phyloP scores from a whole-genome alignment of 2,329 filamentous ascomycete species.

The Alternaria brassicicola region DNA sequence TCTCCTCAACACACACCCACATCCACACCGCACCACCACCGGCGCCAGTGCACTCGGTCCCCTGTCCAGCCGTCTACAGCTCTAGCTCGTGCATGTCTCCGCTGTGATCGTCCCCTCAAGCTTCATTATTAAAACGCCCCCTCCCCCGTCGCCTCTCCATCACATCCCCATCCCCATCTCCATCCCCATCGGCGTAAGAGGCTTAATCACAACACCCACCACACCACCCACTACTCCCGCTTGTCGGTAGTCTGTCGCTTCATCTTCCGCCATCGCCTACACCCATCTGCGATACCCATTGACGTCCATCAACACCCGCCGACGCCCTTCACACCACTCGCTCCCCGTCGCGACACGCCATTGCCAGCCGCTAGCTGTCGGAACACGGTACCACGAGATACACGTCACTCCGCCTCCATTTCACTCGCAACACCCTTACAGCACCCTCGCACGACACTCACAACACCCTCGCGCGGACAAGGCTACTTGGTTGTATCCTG shows the following conservation, averaged over 20 bases:
- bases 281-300: slow-evolving; percentile 7
- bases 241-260: slow-evolving; percentile 18
- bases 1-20: slow-evolving; percentile 12
- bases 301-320: slow-evolving; percentile 10
- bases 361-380: slow-evolving; percentile 9
- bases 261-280: slow-evolving; percentile 2
- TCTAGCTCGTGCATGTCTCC: slow-evolving; percentile 17
- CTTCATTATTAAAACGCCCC: slow-evolving; percentile 27
- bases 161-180: neutral
- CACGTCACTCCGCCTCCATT: slow-evolving; percentile 4
- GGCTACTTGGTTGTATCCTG: slow-evolving; percentile 24
- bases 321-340: slow-evolving; percentile 14
- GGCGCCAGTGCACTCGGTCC: slow-evolving; percentile 3
- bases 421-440: neutral
- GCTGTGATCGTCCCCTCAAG: slow-evolving; percentile 13
- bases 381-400: slow-evolving; percentile 2
- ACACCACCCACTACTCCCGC: neutral
- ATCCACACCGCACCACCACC: slow-evolving; percentile 10
- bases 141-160: neutral
- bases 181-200: neutral
- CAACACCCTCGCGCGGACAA: neutral
- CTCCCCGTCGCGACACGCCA: slow-evolving; percentile 9
- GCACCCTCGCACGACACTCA: neutral
- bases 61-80: slow-evolving; percentile 16
- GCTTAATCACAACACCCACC: too few species aligned